Percentiles rank a stretch among this genome's conserved stretches.
These are phyloP conservation scores for Pseudoneurospora amorphoporcata DNA, from an alignment of 495 filamentous ascomycete genomes.

Conservation along the genomic window DNA sequence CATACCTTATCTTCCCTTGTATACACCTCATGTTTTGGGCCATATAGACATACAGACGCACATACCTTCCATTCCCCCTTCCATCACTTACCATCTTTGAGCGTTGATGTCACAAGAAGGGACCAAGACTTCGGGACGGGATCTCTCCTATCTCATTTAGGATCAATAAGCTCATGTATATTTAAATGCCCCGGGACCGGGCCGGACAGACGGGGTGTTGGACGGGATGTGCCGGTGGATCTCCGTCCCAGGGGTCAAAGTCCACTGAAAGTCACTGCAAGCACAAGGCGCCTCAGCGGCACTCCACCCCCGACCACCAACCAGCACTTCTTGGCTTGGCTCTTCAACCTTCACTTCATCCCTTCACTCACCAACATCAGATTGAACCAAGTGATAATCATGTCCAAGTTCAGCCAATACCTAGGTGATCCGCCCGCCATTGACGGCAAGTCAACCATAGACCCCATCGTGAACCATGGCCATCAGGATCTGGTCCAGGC, in stretches of 20 bases:
- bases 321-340: not conserved
- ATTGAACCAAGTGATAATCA: not conserved
- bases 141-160: not conserved
- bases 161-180: not conserved
- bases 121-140: too few relatives aligned
- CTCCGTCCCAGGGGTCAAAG: not conserved
- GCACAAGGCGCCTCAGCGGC: not conserved
- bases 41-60: not conserved
- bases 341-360: not conserved
- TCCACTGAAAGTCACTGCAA: not conserved
- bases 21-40: not conserved
- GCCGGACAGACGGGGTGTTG: not conserved
- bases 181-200: not conserved
- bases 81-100: not conserved
- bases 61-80: not conserved
- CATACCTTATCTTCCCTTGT: not conserved
- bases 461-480: conserved; percentile 44
- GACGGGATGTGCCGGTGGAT: not conserved
- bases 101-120: not conserved
- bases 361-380: not conserved
- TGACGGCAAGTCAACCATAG: conserved; percentile 56
- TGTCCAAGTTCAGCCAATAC: conserved; percentile 26
- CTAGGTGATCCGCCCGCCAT: conserved; percentile 64
- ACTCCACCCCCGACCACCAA: not conserved
- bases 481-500: conserved; percentile 62